Evolutionary conservation across 768 basidiomycete genomes (phyloP), one percentile per base, ranked within the genome.

Genomic region (Lactarius trivialis): DNA sequence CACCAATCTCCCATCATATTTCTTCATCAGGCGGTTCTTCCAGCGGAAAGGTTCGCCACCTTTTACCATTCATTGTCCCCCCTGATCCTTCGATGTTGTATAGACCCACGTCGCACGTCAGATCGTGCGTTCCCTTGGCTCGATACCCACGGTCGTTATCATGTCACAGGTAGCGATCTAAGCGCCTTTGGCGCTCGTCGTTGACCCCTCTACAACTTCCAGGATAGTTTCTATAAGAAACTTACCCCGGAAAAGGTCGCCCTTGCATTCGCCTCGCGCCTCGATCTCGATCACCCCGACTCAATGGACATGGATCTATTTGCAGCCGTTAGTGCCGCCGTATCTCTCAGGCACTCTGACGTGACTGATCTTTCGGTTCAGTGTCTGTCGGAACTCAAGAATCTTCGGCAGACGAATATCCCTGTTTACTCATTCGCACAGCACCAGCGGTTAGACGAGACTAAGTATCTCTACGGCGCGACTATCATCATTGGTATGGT

Each of bases 201-300:
- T 24, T 45, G 37, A 36, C 57, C 43, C 58, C 30, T 33, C 33
- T 19, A 34, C 17, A n/a, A 30, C 36, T 32, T 52, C 34, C 73
- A 94, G 90, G 95, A 98, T 73, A 91, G 91, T 71, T 99, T 98
- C 75, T 99, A 99, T 76, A 91, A 88, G 69, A 75, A 76, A 51
- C 90, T 93, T 68, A 81, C 80, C 4, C 80, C 82, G 2, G 91
- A 95, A 68, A 88, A 98, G 74, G 78, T 93, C 21, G 81, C 77
- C 7, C 78, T 89, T n/a, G 96, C 96, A 0, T 88, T 93, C 71
- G 81, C 83, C 19, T 95, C 86, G 68, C 75, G 82, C 55, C 80
- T 86, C 63, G 92, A 95, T 69, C 89, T 95, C 66, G 96, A 99
- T 70, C 91, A 94, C 68, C 96, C 96, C 12, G 85, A 91, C 73